These are phyloP conservation scores for Lepidium campestre DNA, from an alignment of 441 rosid genomes.

Conservation along the genomic window DNA sequence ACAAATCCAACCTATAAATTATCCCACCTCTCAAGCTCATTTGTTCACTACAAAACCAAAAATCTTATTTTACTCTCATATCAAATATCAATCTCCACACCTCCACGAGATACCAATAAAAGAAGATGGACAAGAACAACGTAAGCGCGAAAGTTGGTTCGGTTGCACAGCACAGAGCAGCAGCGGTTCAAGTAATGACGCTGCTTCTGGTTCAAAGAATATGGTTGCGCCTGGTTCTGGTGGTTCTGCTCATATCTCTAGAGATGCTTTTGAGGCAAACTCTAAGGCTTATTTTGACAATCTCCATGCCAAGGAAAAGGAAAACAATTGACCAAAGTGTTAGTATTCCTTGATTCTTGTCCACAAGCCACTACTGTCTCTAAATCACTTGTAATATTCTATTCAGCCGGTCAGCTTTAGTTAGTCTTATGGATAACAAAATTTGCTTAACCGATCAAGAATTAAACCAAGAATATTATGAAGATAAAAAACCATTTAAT, in stretches of 20 bases:
- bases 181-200: not conserved
- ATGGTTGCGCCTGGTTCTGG: slow-evolving; percentile 10
- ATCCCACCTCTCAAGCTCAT: not conserved
- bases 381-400: too few species aligned
- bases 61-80: not conserved
- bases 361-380: too few species aligned
- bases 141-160: not conserved
- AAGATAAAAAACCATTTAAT: too few species aligned
- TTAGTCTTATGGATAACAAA: too few species aligned
- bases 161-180: not conserved
- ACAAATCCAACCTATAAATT: not conserved
- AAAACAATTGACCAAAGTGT: not conserved
- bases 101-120: not conserved
- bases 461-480: too few species aligned
- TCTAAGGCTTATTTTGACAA: slow-evolving; percentile 5
- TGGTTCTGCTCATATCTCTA: slow-evolving; percentile 1
- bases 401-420: too few species aligned
- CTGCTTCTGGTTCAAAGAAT: not conserved
- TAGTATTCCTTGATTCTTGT: too few species aligned
- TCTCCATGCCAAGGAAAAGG: slow-evolving; percentile 7
- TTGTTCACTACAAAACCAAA: not conserved
- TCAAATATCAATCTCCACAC: not conserved
- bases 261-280: slow-evolving; percentile 12
- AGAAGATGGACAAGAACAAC: slow-evolving; percentile 2
- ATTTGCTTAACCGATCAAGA: too few species aligned